Evolutionary conservation across 257 asterid species (phyloP).

Genomic region (Penstemon newberryi): DNA sequence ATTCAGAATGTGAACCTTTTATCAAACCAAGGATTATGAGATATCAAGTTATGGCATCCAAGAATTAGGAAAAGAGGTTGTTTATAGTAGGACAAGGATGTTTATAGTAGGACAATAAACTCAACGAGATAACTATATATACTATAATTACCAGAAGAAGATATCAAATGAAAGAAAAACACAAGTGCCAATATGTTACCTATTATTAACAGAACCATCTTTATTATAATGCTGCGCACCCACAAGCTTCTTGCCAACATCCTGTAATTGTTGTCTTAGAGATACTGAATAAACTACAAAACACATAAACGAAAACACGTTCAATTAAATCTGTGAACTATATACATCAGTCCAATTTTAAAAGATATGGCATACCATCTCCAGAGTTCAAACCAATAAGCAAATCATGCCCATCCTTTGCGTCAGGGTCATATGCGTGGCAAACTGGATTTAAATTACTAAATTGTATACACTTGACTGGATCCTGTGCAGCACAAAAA

Average conservation of each 20-base stretch:
- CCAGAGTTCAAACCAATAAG: conserved; percentile 93
- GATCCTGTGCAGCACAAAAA: conserved; percentile 66
- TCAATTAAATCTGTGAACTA: conserved; percentile 6
- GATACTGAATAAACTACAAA: conserved; percentile 90
- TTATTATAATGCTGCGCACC: conserved; percentile 98
- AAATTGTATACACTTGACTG: conserved; percentile 89
- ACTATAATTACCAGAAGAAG: no score
- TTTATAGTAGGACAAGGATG: no score
- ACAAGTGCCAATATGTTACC: conserved; percentile 41
- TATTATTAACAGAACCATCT: conserved; percentile 84
- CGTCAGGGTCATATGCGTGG: conserved; percentile 94
- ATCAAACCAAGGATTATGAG: no score
- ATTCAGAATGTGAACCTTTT: no score
- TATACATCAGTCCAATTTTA: neutral
- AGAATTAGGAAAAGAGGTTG: no score
- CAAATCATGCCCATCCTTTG: conserved; percentile 97
- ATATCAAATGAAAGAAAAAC: no score
- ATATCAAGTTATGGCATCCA: no score
- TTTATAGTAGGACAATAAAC: no score
- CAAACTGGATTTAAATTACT: conserved; percentile 91
- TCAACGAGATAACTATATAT: no score
- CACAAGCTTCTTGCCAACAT: conserved; percentile 97
- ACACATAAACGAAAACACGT: conserved; percentile 22
- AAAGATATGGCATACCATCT: conserved; percentile 60
- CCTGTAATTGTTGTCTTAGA: conserved; percentile 90